A percentile compares a stretch with the other conserved stretches of the same genome.
Conservation (phyloP, 2,329 filamentous ascomycete genomes). For the Torrubiella hemipterigena region DNA sequence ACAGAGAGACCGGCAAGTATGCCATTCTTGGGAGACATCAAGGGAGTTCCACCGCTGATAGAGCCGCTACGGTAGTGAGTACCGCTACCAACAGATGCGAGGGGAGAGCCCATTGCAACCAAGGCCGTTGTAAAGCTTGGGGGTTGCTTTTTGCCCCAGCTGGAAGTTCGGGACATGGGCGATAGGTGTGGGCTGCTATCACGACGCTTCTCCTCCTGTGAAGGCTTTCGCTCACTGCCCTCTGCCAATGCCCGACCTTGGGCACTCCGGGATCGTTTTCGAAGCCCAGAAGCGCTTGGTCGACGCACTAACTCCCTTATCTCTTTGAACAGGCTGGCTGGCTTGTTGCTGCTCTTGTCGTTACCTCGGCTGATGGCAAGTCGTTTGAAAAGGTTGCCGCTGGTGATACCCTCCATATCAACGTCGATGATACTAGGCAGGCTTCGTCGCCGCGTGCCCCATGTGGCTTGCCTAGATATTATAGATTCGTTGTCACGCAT, state of each 20-base stretch:
- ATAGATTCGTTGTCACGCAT: constrained; percentile 45
- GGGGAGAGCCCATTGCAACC: constrained; percentile 39
- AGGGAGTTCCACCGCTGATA: constrained; percentile 37
- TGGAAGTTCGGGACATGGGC: constrained; percentile 36
- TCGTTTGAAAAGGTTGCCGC: constrained; percentile 52
- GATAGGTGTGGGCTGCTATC: constrained; percentile 33
- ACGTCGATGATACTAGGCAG: constrained; percentile 47
- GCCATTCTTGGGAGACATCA: constrained; percentile 39
- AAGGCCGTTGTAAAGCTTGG: constrained; percentile 50
- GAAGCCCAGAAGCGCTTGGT: constrained; percentile 29
- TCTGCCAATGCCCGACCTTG: no score
- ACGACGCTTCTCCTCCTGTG: constrained; percentile 22
- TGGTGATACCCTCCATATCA: constrained; percentile 39
- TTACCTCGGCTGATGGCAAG: constrained; percentile 38
- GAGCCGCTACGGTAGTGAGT: constrained; percentile 48
- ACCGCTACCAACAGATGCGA: constrained; percentile 40
- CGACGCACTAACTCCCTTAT: constrained; percentile 37
- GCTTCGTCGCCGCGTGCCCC: constrained; percentile 57
- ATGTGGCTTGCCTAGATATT: constrained; percentile 52
- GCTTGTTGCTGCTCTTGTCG: constrained; percentile 29
- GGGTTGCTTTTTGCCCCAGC: constrained; percentile 37
- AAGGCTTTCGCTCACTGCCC: constrained; percentile 6
- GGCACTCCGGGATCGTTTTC: constrained; percentile 34
- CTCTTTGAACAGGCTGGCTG: constrained; percentile 33
- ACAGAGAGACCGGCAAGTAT: constrained; percentile 32